phyloP scores from a whole-genome alignment of 495 filamentous ascomycete species.

The Parathielavia hyrcaniae region DNA sequence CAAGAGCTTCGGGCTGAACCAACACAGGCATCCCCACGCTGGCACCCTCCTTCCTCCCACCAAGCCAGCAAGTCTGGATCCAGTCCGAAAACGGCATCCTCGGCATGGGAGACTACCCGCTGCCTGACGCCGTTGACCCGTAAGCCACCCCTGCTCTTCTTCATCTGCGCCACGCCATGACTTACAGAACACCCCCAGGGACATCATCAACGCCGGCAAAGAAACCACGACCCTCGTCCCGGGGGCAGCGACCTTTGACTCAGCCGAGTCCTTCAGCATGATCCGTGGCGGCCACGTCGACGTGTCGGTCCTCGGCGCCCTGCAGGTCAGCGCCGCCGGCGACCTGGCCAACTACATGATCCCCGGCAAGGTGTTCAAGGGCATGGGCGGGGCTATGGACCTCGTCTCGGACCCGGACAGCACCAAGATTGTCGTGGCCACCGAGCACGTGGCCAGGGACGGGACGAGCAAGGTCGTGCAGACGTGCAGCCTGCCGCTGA shows the following conservation, averaged over 20 bases:
- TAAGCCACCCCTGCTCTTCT: slow-evolving; percentile 14
- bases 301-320: slow-evolving; percentile 54
- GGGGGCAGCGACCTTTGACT: slow-evolving; percentile 53
- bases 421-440: slow-evolving; percentile 57
- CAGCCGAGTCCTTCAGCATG: slow-evolving; percentile 56
- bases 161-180: background rate
- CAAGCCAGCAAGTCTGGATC: slow-evolving; percentile 49
- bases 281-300: slow-evolving; percentile 56
- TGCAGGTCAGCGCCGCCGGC: slow-evolving; percentile 53
- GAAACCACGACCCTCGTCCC: slow-evolving; percentile 54
- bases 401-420: slow-evolving; percentile 53
- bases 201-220: slow-evolving; percentile 58
- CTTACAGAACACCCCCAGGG: slow-evolving; percentile 20
- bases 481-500: slow-evolving; percentile 51
- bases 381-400: slow-evolving; percentile 61
- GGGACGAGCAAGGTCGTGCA: slow-evolving; percentile 55
- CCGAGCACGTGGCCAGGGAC: slow-evolving; percentile 57
- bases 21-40: slow-evolving; percentile 52
- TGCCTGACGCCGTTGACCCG: slow-evolving; percentile 48
- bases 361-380: slow-evolving; percentile 57
- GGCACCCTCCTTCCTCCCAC: slow-evolving; percentile 49
- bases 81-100: slow-evolving; percentile 59
- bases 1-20: slow-evolving; percentile 5
- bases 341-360: slow-evolving; percentile 62
- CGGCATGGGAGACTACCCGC: slow-evolving; percentile 57